Percentiles rank a stretch among this genome's conserved stretches.
Evolutionary conservation across 768 basidiomycete genomes (phyloP).

Genomic region (Paxillus rubicundulus): DNA sequence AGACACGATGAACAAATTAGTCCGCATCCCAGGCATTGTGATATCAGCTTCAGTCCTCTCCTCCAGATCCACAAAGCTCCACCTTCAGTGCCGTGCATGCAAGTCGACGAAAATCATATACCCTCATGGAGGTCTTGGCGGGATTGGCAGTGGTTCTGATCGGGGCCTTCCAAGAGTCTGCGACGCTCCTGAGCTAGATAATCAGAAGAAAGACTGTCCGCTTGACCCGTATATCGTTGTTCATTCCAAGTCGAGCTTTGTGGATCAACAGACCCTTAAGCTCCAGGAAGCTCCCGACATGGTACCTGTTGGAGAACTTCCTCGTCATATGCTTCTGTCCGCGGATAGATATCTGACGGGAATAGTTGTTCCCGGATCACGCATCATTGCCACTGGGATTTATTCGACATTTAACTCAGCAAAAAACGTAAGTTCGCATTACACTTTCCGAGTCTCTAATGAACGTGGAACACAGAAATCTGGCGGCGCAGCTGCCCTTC

Average conservation of each 20-base stretch:
- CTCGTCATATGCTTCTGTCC: constrained; percentile 90
- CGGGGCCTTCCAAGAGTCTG: constrained; percentile 84
- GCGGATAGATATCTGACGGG: constrained; percentile 90
- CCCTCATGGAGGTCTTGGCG: constrained; percentile 76
- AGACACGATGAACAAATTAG: constrained; percentile 91
- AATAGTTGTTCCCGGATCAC: constrained; percentile 92
- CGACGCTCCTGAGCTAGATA: constrained; percentile 74
- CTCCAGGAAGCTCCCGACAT: constrained; percentile 99
- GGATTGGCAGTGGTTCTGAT: constrained; percentile 84
- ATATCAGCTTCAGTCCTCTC: constrained; percentile 94
- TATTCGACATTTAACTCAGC: constrained; percentile 94
- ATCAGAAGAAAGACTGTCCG: constrained; percentile 93
- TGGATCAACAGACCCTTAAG: constrained; percentile 95
- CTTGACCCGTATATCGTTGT: constrained; percentile 94
- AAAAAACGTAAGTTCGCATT: constrained; percentile 60
- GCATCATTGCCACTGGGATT: constrained; percentile 92
- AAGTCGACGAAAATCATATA: constrained; percentile 74
- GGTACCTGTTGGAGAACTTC: constrained; percentile 98
- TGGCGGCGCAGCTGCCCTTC: constrained; percentile 82
- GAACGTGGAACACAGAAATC: constrained; percentile 50
- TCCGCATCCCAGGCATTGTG: constrained; percentile 96
- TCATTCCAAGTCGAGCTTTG: constrained; percentile 90
- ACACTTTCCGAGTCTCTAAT: background rate
- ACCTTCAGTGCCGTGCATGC: constrained; percentile 91
- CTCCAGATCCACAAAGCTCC: constrained; percentile 87